Evolutionary conservation across 345 rosid species (phyloP).

Genomic region (Psidium guajava): DNA sequence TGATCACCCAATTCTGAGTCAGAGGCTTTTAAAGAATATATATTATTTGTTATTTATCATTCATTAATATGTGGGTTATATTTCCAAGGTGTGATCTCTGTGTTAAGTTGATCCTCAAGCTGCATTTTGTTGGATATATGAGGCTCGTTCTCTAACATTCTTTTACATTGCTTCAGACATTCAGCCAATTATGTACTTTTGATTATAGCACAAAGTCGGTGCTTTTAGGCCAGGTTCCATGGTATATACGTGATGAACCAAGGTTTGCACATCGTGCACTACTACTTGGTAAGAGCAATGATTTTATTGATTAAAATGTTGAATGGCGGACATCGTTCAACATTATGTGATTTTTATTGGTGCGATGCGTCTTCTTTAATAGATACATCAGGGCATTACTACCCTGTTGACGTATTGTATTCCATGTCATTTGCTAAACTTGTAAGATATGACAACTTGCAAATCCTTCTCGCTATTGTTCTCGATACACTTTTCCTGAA

Average conservation of each 20-base stretch:
- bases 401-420: constrained; percentile 54
- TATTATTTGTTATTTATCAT: neutral
- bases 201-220: constrained; percentile 58
- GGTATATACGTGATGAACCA: constrained; percentile 77
- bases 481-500: neutral
- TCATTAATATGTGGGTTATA: neutral
- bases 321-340: neutral
- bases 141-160: neutral
- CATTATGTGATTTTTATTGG: neutral
- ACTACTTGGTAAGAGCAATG: constrained; percentile 40
- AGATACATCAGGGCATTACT: constrained; percentile 87
- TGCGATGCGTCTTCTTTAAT: constrained; percentile 4
- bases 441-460: constrained; percentile 31
- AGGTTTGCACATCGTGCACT: constrained; percentile 79
- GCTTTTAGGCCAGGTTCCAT: constrained; percentile 59
- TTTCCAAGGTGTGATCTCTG: neutral
- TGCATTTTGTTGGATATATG: neutral
- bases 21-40: neutral
- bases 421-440: constrained; percentile 89
- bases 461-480: constrained; percentile 1
- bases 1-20: neutral
- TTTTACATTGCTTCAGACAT: constrained; percentile 47
- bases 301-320: neutral
- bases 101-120: neutral
- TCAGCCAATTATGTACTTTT: constrained; percentile 76